Conservation (phyloP, 1,284 basidiomycete species). For the Fomitopsis betulina region DNA sequence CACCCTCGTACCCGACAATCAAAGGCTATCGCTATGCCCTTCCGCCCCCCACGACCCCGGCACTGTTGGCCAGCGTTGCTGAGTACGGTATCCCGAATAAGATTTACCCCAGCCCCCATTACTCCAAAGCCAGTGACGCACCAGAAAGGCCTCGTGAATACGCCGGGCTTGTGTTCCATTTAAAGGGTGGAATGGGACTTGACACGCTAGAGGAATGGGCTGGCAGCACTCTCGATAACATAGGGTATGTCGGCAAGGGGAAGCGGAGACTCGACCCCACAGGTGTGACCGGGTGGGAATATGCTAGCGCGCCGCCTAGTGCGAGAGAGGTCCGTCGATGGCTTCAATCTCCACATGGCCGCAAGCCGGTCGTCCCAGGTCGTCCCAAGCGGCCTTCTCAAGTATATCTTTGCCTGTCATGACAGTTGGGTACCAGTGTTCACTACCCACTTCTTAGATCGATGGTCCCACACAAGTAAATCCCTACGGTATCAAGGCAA, state of each 20-base stretch:
- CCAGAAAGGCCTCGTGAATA: conserved; percentile 72
- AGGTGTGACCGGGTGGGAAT: conserved; percentile 72
- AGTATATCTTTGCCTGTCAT: conserved; percentile 28
- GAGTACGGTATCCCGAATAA: conserved; percentile 51
- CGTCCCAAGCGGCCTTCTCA: conserved; percentile 44
- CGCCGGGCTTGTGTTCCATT: conserved; percentile 71
- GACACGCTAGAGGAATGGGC: conserved; percentile 50
- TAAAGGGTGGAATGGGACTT: conserved; percentile 59
- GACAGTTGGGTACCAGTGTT: conserved; percentile 20
- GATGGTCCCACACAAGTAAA: conserved; percentile 74
- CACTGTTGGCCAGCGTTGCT: conserved; percentile 53
- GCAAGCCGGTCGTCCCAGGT: background rate
- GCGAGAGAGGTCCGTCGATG: conserved; percentile 47
- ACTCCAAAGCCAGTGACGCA: conserved; percentile 70
- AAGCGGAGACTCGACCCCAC: conserved; percentile 7
- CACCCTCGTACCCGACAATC: background rate
- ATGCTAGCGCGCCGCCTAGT: conserved; percentile 61
- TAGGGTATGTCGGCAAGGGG: background rate
- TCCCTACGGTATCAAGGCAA: conserved; percentile 61
- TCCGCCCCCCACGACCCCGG: conserved; percentile 49
- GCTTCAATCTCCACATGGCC: conserved; percentile 32
- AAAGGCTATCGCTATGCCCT: conserved; percentile 36
- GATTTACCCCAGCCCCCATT: conserved; percentile 76
- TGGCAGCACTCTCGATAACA: background rate
- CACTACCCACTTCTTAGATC: conserved; percentile 44